phyloP scores from a whole-genome alignment of 768 basidiomycete species.

The Cubamyces lactineus region DNA sequence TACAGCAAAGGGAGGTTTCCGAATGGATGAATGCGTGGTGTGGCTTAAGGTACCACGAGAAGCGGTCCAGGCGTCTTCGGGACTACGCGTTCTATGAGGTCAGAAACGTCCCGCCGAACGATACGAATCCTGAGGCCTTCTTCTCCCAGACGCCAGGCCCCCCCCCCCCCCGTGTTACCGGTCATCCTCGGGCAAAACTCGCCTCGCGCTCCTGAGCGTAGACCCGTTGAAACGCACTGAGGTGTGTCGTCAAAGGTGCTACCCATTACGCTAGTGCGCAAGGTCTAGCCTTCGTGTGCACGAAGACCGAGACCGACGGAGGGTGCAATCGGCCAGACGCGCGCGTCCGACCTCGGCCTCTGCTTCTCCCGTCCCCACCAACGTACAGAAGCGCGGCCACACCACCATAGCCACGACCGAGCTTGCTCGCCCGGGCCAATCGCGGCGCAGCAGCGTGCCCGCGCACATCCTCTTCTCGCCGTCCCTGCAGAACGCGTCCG shows the following conservation, averaged over 20 bases:
- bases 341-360: too few species aligned
- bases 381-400: background rate
- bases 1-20: too few species aligned
- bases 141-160: background rate
- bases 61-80: background rate
- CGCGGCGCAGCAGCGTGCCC: background rate
- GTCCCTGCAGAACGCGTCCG: background rate
- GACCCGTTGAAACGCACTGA: too few species aligned
- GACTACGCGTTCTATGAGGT: constrained; percentile 4
- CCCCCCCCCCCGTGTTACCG: too few species aligned
- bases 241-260: background rate
- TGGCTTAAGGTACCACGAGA: constrained; percentile 14
- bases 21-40: background rate
- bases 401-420: constrained; percentile 2
- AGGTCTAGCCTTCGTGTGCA: constrained; percentile 9
- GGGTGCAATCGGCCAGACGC: too few species aligned
- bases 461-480: background rate
- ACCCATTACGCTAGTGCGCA: constrained; percentile 8
- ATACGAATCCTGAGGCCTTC: background rate
- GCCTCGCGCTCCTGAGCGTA: background rate
- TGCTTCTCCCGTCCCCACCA: constrained; percentile 10
- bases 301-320: background rate
- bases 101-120: background rate
- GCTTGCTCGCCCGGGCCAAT: background rate
- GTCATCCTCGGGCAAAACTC: background rate